Percentiles rank a stretch among this genome's conserved stretches.
These are phyloP conservation scores for Podila minutissima DNA, from an alignment of 192 early-diverging fungal species.

Conservation along the genomic window DNA sequence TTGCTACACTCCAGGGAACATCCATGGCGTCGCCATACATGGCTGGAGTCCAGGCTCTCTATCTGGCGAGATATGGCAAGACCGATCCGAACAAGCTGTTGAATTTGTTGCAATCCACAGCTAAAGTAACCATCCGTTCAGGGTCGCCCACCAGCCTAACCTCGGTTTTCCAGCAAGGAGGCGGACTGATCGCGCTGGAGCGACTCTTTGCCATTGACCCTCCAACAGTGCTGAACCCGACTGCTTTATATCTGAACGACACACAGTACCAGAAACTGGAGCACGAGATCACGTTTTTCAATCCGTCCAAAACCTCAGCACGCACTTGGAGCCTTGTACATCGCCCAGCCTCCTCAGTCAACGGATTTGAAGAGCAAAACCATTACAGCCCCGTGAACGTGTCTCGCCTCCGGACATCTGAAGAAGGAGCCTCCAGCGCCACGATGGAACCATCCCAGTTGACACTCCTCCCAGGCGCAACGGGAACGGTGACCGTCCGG, in stretches of 20 bases:
- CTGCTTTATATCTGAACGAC: constrained; percentile 63
- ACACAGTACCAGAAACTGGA: constrained; percentile 40
- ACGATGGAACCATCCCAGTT: constrained; percentile 16
- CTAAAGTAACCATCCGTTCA: constrained; percentile 13
- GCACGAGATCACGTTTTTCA: constrained; percentile 20
- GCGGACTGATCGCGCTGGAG: constrained; percentile 77
- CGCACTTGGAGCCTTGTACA: constrained; percentile 24
- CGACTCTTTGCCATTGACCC: constrained; percentile 54
- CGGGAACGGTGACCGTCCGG: constrained; percentile 3
- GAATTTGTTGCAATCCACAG: constrained; percentile 24
- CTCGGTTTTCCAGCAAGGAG: constrained; percentile 71
- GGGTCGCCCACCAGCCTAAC: constrained; percentile 13
- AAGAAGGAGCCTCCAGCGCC: not conserved
- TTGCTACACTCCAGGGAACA: constrained; percentile 59
- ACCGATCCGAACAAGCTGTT: constrained; percentile 13
- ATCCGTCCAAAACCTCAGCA: constrained; percentile 12
- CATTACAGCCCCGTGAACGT: constrained; percentile 24
- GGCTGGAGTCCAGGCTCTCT: constrained; percentile 51
- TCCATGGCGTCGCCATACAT: constrained; percentile 74
- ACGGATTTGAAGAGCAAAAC: constrained; percentile 27
- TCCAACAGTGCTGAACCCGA: constrained; percentile 62
- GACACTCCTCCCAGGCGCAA: constrained; percentile 2
- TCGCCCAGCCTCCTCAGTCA: constrained; percentile 27
- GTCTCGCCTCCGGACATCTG: constrained; percentile 22
- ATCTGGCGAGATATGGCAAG: constrained; percentile 20